Percentiles rank a stretch among this genome's conserved stretches.
Conservation (phyloP, 2,329 filamentous ascomycete genomes). For the Ophiostoma tasmaniense region DNA sequence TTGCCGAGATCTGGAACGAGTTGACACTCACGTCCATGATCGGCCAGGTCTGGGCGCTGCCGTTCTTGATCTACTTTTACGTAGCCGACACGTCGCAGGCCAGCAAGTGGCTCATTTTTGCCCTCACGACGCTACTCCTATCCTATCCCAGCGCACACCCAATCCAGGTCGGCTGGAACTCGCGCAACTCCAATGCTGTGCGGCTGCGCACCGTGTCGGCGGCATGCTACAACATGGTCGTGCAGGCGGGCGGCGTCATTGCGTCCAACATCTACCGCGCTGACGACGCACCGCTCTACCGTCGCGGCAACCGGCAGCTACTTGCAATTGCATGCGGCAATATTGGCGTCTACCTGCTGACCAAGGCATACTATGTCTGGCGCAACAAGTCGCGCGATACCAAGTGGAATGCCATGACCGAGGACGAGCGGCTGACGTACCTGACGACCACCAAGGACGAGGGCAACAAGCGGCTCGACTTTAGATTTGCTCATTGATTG, state of each 20-base stretch:
- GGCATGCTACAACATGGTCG: slow-evolving; percentile 53
- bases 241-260: slow-evolving; percentile 37
- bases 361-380: slow-evolving; percentile 29
- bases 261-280: slow-evolving; percentile 33
- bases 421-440: slow-evolving; percentile 26
- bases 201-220: slow-evolving; percentile 54
- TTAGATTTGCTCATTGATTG: too few relatives aligned
- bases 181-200: slow-evolving; percentile 52
- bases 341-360: slow-evolving; percentile 25
- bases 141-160: slow-evolving; percentile 37
- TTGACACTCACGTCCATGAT: slow-evolving; percentile 41
- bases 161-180: slow-evolving; percentile 41
- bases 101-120: slow-evolving; percentile 36
- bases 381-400: slow-evolving; percentile 24
- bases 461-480: slow-evolving; percentile 29
- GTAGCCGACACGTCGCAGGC: slow-evolving; percentile 31
- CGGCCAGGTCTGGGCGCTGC: slow-evolving; percentile 51
- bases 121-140: slow-evolving; percentile 35
- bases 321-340: slow-evolving; percentile 38
- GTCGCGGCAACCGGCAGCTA: slow-evolving; percentile 45
- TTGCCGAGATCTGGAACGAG: slow-evolving; percentile 39
- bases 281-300: slow-evolving; percentile 39
- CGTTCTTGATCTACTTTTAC: slow-evolving; percentile 46
- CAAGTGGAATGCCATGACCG: slow-evolving; percentile 27
- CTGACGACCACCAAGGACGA: slow-evolving; percentile 27